A percentile compares a stretch with the other conserved stretches of the same genome.
Evolutionary conservation across 2,329 filamentous ascomycete genomes (phyloP).

Genomic region (Pseudophaeomoniella oleicola): DNA sequence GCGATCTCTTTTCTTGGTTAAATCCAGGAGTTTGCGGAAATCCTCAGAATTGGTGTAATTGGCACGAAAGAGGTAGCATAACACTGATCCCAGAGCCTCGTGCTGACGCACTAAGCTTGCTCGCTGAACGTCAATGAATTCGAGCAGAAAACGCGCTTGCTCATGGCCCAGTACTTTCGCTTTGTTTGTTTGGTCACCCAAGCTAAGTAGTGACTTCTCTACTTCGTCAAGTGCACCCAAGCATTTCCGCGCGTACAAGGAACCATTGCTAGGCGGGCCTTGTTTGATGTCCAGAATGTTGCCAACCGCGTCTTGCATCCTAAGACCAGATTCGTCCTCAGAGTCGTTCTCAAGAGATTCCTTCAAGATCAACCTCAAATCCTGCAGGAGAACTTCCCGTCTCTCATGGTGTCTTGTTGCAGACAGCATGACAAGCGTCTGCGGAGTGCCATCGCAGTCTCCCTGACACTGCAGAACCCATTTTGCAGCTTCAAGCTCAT

Average conservation of each 20-base stretch:
- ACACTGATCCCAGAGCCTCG: slow-evolving; percentile 68
- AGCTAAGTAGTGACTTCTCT: slow-evolving; percentile 58
- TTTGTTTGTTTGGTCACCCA: slow-evolving; percentile 63
- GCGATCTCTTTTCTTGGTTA: slow-evolving; percentile 56
- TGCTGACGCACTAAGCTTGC: slow-evolving; percentile 76
- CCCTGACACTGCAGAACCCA: slow-evolving; percentile 61
- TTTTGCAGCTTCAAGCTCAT: slow-evolving; percentile 71
- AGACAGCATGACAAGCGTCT: slow-evolving; percentile 61
- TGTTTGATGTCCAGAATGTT: slow-evolving; percentile 44
- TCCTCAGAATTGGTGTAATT: slow-evolving; percentile 56
- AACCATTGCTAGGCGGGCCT: slow-evolving; percentile 32
- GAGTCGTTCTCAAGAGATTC: slow-evolving; percentile 49
- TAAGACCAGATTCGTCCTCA: slow-evolving; percentile 34
- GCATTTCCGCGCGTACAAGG: slow-evolving; percentile 58
- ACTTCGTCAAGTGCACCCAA: slow-evolving; percentile 62
- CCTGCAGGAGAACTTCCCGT: slow-evolving; percentile 69
- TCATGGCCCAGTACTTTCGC: slow-evolving; percentile 58
- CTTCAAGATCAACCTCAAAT: slow-evolving; percentile 64
- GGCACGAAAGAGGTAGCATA: slow-evolving; percentile 64
- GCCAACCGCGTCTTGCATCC: slow-evolving; percentile 41
- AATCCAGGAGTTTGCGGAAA: slow-evolving; percentile 55
- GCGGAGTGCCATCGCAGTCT: slow-evolving; percentile 40
- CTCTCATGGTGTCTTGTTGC: slow-evolving; percentile 76
- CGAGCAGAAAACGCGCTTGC: slow-evolving; percentile 49
- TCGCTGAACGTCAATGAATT: slow-evolving; percentile 68